Conservation (phyloP, 2,329 filamentous ascomycete species). For the Pseudopithomyces maydicus region DNA sequence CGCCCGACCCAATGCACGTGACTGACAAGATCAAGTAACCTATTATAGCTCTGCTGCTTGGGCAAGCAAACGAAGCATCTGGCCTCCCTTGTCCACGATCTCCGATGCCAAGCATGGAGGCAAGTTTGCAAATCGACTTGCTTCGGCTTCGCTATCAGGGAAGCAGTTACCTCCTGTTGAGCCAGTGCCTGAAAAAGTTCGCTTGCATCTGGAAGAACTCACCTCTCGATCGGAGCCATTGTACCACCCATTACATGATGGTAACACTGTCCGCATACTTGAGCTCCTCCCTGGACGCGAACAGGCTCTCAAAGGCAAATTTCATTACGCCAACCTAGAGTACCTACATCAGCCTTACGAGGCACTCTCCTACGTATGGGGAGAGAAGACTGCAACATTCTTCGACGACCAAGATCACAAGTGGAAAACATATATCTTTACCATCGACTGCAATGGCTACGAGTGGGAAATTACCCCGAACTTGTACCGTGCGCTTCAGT, state of each 20-base stretch:
- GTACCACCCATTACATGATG: slow-evolving; percentile 4
- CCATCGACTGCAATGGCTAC: neutral
- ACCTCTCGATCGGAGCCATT: neutral
- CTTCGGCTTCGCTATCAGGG: neutral
- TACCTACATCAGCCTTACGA: slow-evolving; percentile 1
- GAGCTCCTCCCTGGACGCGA: neutral
- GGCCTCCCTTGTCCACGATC: neutral
- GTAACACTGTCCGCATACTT: slow-evolving; percentile 1
- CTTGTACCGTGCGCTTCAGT: slow-evolving; percentile 1
- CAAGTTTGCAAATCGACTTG: neutral
- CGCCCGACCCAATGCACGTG: neutral
- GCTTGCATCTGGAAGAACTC: neutral
- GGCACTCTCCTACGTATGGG: slow-evolving; percentile 10
- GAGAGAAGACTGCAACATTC: neutral
- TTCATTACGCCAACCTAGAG: neutral
- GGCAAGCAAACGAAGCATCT: neutral
- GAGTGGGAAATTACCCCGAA: neutral
- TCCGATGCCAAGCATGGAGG: neutral
- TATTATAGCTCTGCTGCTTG: neutral
- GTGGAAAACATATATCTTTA: neutral
- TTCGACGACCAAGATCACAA: neutral
- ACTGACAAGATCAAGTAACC: neutral
- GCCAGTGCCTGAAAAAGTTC: neutral
- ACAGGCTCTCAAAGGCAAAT: neutral
- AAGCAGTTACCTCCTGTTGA: neutral